Evolutionary conservation across 371 early-diverging fungal species (phyloP).

Genomic region (Mucor saturninus): DNA sequence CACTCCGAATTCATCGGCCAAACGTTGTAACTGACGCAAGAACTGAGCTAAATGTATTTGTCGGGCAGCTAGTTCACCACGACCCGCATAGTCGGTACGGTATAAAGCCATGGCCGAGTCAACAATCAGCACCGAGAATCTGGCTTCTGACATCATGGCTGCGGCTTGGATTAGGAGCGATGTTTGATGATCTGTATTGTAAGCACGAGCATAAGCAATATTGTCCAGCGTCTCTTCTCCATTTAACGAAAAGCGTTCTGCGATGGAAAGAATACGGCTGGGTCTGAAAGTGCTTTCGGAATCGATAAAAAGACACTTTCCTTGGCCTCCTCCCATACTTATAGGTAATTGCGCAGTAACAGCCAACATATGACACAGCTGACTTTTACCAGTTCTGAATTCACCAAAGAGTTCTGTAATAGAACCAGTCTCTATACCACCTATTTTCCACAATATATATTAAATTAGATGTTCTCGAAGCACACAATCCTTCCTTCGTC

Average conservation of each 20-base stretch:
- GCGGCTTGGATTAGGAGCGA: slow-evolving; percentile 92
- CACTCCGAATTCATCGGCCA: slow-evolving; percentile 98
- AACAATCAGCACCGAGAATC: slow-evolving; percentile 92
- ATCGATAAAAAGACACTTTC: slow-evolving; percentile 98
- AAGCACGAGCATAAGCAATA: slow-evolving; percentile 96
- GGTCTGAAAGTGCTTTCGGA: slow-evolving; percentile 99
- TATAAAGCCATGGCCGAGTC: slow-evolving; percentile 97
- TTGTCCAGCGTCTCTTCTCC: slow-evolving; percentile 93
- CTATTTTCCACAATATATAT: slow-evolving; percentile 28
- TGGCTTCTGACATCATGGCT: slow-evolving; percentile 94
- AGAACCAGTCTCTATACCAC: slow-evolving; percentile 98
- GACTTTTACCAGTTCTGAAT: slow-evolving; percentile 99
- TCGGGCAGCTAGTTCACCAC: slow-evolving; percentile 97
- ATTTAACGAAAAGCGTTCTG: slow-evolving; percentile 87
- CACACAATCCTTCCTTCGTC: too few relatives aligned
- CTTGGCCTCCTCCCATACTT: slow-evolving; percentile 92
- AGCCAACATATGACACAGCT: slow-evolving; percentile 98
- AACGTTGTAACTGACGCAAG: slow-evolving; percentile 84
- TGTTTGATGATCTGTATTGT: slow-evolving; percentile 97
- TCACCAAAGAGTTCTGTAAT: slow-evolving; percentile 99
- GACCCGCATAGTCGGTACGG: slow-evolving; percentile 97
- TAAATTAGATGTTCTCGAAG: too few relatives aligned
- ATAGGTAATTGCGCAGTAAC: slow-evolving; percentile 96
- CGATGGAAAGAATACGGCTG: slow-evolving; percentile 86
- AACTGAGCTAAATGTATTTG: slow-evolving; percentile 97